Evolutionary conservation across 495 filamentous ascomycete species (phyloP).

Genomic region (Clohesyomyces aquaticus): DNA sequence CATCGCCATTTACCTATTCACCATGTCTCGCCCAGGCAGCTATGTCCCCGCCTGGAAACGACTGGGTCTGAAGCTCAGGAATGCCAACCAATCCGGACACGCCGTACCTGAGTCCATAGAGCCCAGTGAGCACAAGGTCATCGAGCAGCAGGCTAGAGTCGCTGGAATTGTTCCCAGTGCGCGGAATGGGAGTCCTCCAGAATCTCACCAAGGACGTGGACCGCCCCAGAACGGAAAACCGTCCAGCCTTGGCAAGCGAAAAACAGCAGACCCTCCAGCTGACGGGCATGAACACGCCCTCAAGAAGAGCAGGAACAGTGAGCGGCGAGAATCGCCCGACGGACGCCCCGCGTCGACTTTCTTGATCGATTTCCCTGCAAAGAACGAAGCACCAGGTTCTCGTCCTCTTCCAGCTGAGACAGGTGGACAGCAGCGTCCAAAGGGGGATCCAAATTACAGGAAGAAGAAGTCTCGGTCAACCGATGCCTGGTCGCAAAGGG

Average conservation of each 20-base stretch:
- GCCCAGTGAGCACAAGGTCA: constrained; percentile 16
- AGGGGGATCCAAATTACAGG: constrained; percentile 38
- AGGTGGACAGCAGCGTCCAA: constrained; percentile 12
- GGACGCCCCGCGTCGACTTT: neutral
- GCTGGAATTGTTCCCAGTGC: neutral
- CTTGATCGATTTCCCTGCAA: neutral
- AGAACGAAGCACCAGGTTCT: neutral
- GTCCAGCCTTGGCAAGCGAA: constrained; percentile 37
- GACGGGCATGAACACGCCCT: constrained; percentile 10
- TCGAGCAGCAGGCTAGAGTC: neutral
- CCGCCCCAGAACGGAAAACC: constrained; percentile 16
- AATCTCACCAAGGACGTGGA: neutral
- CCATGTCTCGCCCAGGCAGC: constrained; percentile 10
- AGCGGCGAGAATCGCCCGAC: neutral
- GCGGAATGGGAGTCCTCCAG: neutral
- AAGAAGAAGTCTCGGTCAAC: constrained; percentile 28
- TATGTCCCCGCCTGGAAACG: constrained; percentile 73
- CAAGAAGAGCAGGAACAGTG: constrained; percentile 32
- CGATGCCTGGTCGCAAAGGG: neutral
- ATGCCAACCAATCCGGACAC: constrained; percentile 54
- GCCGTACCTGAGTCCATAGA: constrained; percentile 16
- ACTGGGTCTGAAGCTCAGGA: constrained; percentile 75
- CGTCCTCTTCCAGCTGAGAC: neutral
- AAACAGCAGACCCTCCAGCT: constrained; percentile 27
- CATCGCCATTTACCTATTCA: constrained; percentile 27